Evolutionary conservation across 1,139 yeast genomes (phyloP).

Genomic region (Candida tropicalis): DNA sequence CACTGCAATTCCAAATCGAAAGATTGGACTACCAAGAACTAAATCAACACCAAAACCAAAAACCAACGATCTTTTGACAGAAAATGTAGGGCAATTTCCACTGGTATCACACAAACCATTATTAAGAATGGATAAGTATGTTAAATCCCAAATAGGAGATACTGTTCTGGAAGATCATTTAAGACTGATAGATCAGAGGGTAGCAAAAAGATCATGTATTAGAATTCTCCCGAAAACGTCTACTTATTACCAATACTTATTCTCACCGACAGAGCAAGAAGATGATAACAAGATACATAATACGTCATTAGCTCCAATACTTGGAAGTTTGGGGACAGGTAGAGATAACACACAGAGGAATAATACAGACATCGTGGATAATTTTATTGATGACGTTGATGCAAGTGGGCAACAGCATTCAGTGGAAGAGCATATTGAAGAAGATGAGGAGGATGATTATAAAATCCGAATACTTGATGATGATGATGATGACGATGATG

Average conservation of each 20-base stretch:
- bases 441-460: not conserved
- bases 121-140: not conserved
- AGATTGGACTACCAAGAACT: not conserved
- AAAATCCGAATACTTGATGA: not conserved
- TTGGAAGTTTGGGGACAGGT: no score
- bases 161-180: not conserved
- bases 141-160: not conserved
- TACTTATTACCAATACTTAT: conserved; percentile 10
- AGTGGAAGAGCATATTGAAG: not conserved
- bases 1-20: not conserved
- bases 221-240: conserved; percentile 13
- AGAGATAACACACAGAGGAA: no score
- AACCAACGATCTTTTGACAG: not conserved
- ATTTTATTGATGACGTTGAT: no score
- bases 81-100: no score
- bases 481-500: not conserved
- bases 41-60: not conserved
- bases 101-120: not conserved
- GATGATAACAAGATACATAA: not conserved
- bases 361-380: no score
- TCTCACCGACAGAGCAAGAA: conserved; percentile 5
- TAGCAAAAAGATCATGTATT: conserved; percentile 5
- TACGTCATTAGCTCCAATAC: no score
- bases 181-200: not conserved
- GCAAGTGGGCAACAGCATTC: no score